phyloP scores from a whole-genome alignment of 805 yeast species.

The Hemisphaericaspora nanyangensis region DNA sequence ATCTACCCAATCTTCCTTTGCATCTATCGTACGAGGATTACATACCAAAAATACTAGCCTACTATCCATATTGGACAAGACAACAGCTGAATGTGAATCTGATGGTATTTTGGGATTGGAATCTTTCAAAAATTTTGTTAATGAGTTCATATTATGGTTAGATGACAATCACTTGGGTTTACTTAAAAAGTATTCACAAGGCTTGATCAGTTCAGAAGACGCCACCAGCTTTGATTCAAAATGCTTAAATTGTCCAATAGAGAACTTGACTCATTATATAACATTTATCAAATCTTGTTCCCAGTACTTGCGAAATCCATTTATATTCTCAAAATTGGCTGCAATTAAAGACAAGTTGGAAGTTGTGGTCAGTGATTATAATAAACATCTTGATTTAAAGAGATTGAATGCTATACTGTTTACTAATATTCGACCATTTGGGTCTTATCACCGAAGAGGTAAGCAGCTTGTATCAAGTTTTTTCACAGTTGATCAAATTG shows the following conservation, averaged over 20 bases:
- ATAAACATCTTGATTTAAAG: constrained; percentile 11
- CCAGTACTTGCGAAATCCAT: constrained; percentile 33
- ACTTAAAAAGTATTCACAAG: constrained; percentile 25
- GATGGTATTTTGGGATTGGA: constrained; percentile 20
- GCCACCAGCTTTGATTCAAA: constrained; percentile 12
- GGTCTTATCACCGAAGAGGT: constrained; percentile 6
- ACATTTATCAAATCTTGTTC: constrained; percentile 22
- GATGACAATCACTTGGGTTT: constrained; percentile 30
- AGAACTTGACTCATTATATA: constrained; percentile 27
- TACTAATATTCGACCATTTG: constrained; percentile 30
- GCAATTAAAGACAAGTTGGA: constrained; percentile 12
- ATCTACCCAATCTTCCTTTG: constrained; percentile 17
- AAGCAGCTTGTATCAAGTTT: constrained; percentile 29
- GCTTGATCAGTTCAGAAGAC: constrained; percentile 6
- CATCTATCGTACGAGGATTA: constrained; percentile 35
- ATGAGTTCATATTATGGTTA: constrained; percentile 38
- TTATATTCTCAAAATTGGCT: constrained; percentile 29
- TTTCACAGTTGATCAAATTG: constrained; percentile 34
- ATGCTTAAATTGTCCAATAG: constrained; percentile 18
- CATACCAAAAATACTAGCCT: constrained; percentile 35
- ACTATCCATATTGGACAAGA: constrained; percentile 15
- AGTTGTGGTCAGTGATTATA: constrained; percentile 14
- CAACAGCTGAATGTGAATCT: constrained; percentile 12
- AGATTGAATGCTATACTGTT: constrained; percentile 31
- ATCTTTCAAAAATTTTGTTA: constrained; percentile 32